Evolutionary conservation across 2,329 filamentous ascomycete genomes (phyloP).

Genomic region (Ascochyta pisi): DNA sequence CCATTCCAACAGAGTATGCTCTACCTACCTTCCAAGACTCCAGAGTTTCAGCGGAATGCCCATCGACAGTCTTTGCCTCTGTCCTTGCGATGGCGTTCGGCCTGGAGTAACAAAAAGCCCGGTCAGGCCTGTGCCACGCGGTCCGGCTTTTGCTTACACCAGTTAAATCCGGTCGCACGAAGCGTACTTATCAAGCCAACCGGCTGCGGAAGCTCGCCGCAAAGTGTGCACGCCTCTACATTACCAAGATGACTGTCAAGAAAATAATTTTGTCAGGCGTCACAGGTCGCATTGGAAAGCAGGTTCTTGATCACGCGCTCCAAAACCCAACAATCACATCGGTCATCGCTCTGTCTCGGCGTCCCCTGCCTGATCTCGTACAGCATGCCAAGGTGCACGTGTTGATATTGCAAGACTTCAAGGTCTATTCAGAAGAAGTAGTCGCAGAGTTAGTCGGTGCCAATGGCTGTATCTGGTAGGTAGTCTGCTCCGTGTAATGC

Average conservation of each 20-base stretch:
- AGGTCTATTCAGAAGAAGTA: conserved; percentile 19
- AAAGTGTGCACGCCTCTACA: not conserved
- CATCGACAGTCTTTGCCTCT: not conserved
- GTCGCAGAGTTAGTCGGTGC: conserved; percentile 21
- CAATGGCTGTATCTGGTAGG: conserved; percentile 26
- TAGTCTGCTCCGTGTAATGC: not conserved
- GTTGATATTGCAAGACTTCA: conserved; percentile 25
- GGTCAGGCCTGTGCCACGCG: conserved; percentile 2
- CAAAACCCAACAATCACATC: conserved; percentile 18
- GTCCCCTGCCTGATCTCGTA: conserved; percentile 19
- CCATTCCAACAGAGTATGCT: not conserved
- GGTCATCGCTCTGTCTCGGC: conserved; percentile 22
- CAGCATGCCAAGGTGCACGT: conserved; percentile 19
- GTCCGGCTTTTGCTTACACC: conserved; percentile 18
- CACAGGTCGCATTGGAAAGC: conserved; percentile 20
- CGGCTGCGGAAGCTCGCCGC: conserved; percentile 5
- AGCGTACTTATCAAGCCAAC: conserved; percentile 14
- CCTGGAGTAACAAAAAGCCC: conserved; percentile 7
- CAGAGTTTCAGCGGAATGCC: not conserved
- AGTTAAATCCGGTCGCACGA: conserved; percentile 29
- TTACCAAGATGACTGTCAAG: conserved; percentile 24
- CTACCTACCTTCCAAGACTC: not conserved
- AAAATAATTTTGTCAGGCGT: conserved; percentile 21
- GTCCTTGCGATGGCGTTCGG: conserved; percentile 1
- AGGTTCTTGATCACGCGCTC: conserved; percentile 21